Conservation (phyloP, 2,329 filamentous ascomycete species). For the Fusarium bulbicola region DNA sequence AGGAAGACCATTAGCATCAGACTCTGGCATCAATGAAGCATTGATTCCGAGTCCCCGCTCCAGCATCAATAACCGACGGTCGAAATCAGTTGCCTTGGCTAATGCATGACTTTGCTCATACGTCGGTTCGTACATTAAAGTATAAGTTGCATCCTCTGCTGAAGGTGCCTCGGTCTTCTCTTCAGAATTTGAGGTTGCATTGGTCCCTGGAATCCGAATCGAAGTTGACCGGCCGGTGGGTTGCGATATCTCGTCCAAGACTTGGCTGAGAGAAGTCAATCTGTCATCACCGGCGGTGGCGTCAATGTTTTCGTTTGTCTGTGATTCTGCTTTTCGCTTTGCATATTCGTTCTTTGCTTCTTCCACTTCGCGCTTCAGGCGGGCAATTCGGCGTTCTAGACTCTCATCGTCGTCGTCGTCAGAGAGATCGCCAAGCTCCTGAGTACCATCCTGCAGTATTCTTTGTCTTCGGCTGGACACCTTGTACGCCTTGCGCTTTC, state of each 20-base stretch:
- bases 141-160: constrained; percentile 62
- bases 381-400: constrained; percentile 80
- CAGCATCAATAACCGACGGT: constrained; percentile 78
- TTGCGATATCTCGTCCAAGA: constrained; percentile 71
- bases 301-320: constrained; percentile 58
- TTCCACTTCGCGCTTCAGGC: constrained; percentile 83
- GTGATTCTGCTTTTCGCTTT: constrained; percentile 59
- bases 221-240: constrained; percentile 35
- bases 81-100: constrained; percentile 86
- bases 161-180: constrained; percentile 31
- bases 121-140: constrained; percentile 69
- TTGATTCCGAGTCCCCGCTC: constrained; percentile 85
- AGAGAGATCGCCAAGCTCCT: constrained; percentile 77
- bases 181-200: constrained; percentile 12
- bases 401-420: constrained; percentile 79
- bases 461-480: constrained; percentile 74
- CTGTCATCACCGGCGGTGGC: constrained; percentile 47
- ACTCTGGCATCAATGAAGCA: constrained; percentile 71
- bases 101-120: constrained; percentile 77
- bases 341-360: constrained; percentile 73
- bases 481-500: constrained; percentile 85
- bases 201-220: constrained; percentile 16
- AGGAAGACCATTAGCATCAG: constrained; percentile 64
- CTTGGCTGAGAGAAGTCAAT: constrained; percentile 74
- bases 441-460: constrained; percentile 68